phyloP scores from a whole-genome alignment of 768 basidiomycete species.

The Lactifluus echinatus region DNA sequence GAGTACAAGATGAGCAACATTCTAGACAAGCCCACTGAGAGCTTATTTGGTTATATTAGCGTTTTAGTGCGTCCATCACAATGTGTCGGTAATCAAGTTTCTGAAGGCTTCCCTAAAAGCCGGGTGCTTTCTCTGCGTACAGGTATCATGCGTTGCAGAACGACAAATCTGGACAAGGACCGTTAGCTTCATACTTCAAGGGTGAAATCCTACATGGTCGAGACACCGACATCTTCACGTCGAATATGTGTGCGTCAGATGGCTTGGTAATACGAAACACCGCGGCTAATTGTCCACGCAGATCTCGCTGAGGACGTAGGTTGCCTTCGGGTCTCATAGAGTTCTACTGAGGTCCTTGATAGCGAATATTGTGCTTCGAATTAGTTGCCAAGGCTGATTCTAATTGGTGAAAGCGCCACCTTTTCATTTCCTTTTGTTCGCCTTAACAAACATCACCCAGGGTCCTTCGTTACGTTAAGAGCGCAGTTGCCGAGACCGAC shows the following conservation, averaged over 20 bases:
- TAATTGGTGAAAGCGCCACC: slow-evolving; percentile 51
- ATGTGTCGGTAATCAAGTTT: background rate
- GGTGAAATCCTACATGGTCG: slow-evolving; percentile 81
- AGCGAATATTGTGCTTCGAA: slow-evolving; percentile 82
- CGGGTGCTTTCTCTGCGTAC: slow-evolving; percentile 93
- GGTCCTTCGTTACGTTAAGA: slow-evolving; percentile 95
- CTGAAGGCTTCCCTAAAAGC: slow-evolving; percentile 32
- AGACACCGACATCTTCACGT: slow-evolving; percentile 88
- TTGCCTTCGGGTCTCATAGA: background rate
- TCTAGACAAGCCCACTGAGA: slow-evolving; percentile 82
- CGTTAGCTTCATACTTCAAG: slow-evolving; percentile 94
- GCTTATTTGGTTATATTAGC: slow-evolving; percentile 91
- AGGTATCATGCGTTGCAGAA: slow-evolving; percentile 88
- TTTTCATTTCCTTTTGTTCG: slow-evolving; percentile 20
- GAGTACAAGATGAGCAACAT: slow-evolving; percentile 92
- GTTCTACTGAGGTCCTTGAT: slow-evolving; percentile 24
- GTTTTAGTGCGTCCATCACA: slow-evolving; percentile 51
- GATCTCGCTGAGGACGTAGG: slow-evolving; percentile 85
- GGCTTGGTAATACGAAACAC: background rate
- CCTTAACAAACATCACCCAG: slow-evolving; percentile 33
- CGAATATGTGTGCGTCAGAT: slow-evolving; percentile 78
- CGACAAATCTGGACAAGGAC: slow-evolving; percentile 70
- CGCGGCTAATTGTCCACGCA: slow-evolving; percentile 23
- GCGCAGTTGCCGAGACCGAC: slow-evolving; percentile 87
- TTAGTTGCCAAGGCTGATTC: slow-evolving; percentile 69